A percentile compares a stretch with the other conserved stretches of the same genome.
phyloP scores from a whole-genome alignment of 2,329 filamentous ascomycete species.

The Penicillium concentricum region DNA sequence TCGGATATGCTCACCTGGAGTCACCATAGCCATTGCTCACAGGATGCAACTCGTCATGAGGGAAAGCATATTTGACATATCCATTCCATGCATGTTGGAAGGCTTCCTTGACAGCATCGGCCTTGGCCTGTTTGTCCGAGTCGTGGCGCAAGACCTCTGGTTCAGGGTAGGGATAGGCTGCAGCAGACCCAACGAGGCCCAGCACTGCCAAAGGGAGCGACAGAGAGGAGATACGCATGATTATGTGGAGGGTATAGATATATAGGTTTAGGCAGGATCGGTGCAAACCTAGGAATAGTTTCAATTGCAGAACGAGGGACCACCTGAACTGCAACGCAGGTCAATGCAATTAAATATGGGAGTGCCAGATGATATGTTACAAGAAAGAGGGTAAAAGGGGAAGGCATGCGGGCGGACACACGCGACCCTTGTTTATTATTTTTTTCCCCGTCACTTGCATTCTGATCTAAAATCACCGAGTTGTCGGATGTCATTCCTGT shows the following conservation, averaged over 20 bases:
- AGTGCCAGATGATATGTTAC: slow-evolving; percentile 5
- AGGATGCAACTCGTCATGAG: slow-evolving; percentile 72
- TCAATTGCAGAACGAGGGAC: slow-evolving; percentile 18
- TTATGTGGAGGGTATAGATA: slow-evolving; percentile 8
- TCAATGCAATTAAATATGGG: slow-evolving; percentile 20
- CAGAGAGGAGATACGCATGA: slow-evolving; percentile 26
- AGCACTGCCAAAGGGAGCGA: slow-evolving; percentile 28
- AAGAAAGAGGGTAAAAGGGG: slow-evolving; percentile 2
- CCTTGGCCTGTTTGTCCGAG: slow-evolving; percentile 36
- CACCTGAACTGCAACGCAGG: slow-evolving; percentile 13
- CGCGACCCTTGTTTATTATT: slow-evolving; percentile 2
- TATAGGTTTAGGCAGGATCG: neutral
- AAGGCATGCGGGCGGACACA: slow-evolving; percentile 7
- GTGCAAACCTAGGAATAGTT: neutral
- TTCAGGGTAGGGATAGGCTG: slow-evolving; percentile 22
- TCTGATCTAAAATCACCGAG: neutral
- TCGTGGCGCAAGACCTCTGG: slow-evolving; percentile 13
- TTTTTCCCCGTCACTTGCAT: neutral
- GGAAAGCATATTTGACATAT: slow-evolving; percentile 72
- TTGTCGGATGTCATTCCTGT: neutral
- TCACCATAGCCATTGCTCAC: slow-evolving; percentile 64
- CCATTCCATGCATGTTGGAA: slow-evolving; percentile 72
- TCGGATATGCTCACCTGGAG: slow-evolving; percentile 58
- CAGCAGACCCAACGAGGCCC: slow-evolving; percentile 23
- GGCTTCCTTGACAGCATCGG: slow-evolving; percentile 63